These are phyloP conservation scores for Chaetothyriales sp. DNA, from an alignment of 2,329 filamentous ascomycete species.

Conservation along the genomic window DNA sequence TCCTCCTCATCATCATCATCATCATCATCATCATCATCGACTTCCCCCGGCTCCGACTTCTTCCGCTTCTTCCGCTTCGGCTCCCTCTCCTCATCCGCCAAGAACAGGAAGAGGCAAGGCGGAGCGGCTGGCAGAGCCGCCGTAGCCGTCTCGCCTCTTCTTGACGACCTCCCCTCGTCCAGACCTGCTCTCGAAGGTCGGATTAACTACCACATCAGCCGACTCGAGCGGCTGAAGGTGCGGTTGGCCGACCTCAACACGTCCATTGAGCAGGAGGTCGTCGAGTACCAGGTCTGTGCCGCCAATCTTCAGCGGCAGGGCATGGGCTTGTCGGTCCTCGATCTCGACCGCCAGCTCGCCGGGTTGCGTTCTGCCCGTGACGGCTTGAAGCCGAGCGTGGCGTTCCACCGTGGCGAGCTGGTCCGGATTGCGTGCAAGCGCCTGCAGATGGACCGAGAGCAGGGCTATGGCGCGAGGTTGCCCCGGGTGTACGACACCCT, in stretches of 20 bases:
- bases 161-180: constrained; percentile 10
- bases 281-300: background rate
- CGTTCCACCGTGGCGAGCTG: constrained; percentile 18
- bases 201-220: constrained; percentile 19
- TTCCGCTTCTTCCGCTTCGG: background rate
- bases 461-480: constrained; percentile 1
- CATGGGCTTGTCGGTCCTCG: background rate
- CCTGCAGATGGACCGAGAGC: background rate
- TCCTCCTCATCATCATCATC: background rate
- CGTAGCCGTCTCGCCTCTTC: constrained; percentile 2
- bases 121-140: constrained; percentile 3
- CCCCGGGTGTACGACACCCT: constrained; percentile 1
- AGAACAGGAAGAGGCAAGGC: background rate
- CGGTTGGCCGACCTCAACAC: constrained; percentile 5
- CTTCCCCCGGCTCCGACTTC: constrained; percentile 1
- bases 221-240: constrained; percentile 11
- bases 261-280: constrained; percentile 5
- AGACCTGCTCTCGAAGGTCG: constrained; percentile 15
- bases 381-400: constrained; percentile 9
- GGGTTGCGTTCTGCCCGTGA: constrained; percentile 5
- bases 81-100: background rate
- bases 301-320: background rate
- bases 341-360: constrained; percentile 1
- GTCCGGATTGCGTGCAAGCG: constrained; percentile 14
- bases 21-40: constrained; percentile 1